These are phyloP conservation scores for Penicillium silybi DNA, from an alignment of 495 filamentous ascomycete genomes.

Conservation along the genomic window DNA sequence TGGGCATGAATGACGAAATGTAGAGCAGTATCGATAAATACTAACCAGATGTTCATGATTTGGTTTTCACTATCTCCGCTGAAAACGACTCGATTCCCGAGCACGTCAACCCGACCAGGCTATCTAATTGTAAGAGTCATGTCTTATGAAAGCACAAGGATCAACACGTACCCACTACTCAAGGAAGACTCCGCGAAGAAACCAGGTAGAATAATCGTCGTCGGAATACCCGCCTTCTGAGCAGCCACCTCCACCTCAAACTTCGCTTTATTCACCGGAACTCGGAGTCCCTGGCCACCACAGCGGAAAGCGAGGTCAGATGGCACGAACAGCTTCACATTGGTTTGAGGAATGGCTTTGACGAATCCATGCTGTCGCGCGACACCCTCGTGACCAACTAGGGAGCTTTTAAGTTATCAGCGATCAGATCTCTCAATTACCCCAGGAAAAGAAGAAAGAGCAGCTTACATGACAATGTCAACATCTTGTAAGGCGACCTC, in stretches of 20 bases:
- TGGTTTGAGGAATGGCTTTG: slow-evolving; percentile 18
- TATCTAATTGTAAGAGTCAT: no score
- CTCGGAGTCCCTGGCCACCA: slow-evolving; percentile 11
- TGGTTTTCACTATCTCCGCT: slow-evolving; percentile 9
- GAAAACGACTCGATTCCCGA: slow-evolving; percentile 12
- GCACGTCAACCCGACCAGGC: slow-evolving; percentile 15
- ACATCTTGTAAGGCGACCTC: slow-evolving; percentile 13
- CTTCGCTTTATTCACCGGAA: slow-evolving; percentile 12
- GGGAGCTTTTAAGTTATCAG: slow-evolving; percentile 7
- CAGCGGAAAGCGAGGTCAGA: slow-evolving; percentile 17
- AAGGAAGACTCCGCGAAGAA: slow-evolving; percentile 20
- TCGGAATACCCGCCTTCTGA: slow-evolving; percentile 16
- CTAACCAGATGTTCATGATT: slow-evolving; percentile 8
- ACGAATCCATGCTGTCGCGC: slow-evolving; percentile 12
- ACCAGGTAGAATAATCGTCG: slow-evolving; percentile 10
- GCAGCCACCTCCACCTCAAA: slow-evolving; percentile 15
- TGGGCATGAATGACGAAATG: no score
- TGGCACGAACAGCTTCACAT: slow-evolving; percentile 19
- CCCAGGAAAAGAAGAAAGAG: no score
- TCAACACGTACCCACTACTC: slow-evolving; percentile 5
- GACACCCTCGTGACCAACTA: slow-evolving; percentile 18
- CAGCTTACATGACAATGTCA: slow-evolving; percentile 22
- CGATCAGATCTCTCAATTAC: not conserved
- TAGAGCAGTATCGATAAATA: slow-evolving; percentile 1
- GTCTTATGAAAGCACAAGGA: no score